Percentiles rank a stretch among this genome's conserved stretches.
These are phyloP conservation scores for Penicillium diatomitis DNA, from an alignment of 495 filamentous ascomycete genomes.

Conservation along the genomic window DNA sequence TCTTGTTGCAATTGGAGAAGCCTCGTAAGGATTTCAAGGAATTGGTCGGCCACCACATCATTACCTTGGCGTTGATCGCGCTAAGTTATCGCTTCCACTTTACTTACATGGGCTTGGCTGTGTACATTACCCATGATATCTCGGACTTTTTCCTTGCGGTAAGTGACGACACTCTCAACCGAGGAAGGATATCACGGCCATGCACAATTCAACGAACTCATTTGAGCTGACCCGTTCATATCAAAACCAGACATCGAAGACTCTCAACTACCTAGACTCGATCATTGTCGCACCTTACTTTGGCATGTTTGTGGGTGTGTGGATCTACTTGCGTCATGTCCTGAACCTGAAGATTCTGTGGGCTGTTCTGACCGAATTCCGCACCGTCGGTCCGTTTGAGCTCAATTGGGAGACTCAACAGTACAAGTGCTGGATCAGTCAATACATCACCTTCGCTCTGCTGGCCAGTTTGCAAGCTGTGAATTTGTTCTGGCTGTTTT, in stretches of 20 bases:
- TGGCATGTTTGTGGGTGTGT: slow-evolving; percentile 68
- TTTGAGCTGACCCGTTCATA: neutral
- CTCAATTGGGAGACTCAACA: slow-evolving; percentile 77
- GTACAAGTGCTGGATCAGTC: slow-evolving; percentile 74
- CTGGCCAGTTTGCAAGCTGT: slow-evolving; percentile 68
- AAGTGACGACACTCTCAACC: slow-evolving; percentile 22
- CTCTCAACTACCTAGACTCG: slow-evolving; percentile 84
- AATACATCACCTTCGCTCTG: slow-evolving; percentile 61
- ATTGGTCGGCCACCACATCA: slow-evolving; percentile 87
- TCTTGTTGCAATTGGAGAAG: slow-evolving; percentile 85
- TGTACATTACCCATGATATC: slow-evolving; percentile 95
- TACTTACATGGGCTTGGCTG: slow-evolving; percentile 92
- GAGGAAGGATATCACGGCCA: no score
- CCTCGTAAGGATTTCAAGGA: slow-evolving; percentile 95
- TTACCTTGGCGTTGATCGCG: slow-evolving; percentile 79
- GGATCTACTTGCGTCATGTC: slow-evolving; percentile 90
- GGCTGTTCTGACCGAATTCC: slow-evolving; percentile 79
- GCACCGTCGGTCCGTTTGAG: slow-evolving; percentile 78
- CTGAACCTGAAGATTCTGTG: slow-evolving; percentile 83
- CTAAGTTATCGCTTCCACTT: slow-evolving; percentile 97
- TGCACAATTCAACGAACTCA: neutral
- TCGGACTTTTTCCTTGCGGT: slow-evolving; percentile 96
- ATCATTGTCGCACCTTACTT: slow-evolving; percentile 74
- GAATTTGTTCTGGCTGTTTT: slow-evolving; percentile 82
- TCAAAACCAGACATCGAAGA: slow-evolving; percentile 74